Base-by-base conservation (phyloP, 192 early-diverging fungal genomes). In the Entrophospora sp. region DNA sequence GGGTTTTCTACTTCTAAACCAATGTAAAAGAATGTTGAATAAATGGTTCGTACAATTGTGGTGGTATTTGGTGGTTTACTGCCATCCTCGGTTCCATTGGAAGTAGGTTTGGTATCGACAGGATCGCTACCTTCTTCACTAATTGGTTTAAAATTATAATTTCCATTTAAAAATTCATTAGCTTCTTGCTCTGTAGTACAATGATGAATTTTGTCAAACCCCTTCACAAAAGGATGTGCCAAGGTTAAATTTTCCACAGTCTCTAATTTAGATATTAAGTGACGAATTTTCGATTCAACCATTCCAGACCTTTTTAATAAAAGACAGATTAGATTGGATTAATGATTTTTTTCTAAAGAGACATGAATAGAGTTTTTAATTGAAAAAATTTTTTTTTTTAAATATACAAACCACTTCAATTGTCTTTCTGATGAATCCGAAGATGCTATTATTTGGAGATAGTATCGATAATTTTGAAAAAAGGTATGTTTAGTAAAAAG, bases 181-280 rank as follows among this genome's bases (percentile, higher is more conserved):
- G 71, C 75, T 70, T 96, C 93, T 49, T 84, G 74, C 6, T 87
- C 85, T 42, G 80, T 79, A 27, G 62, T 69, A 74, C 86, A 90
- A 34, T 74, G 53, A 57, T 82, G 79, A 12, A 81, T 72, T 55
- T 86, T 88, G 43, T 92, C 87, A 58, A 87, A 89, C 48, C 89
- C 84, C 61, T 96, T 94, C 56, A 93, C 90, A 71, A 86, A 96
- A 37, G 96, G 96, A 64, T 94, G 92, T 1, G 91, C 92, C 48
- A 91, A 58, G 9, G 80, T 70, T 36, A 99, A 60, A 49, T 77
- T 71, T 4, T 91, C 87, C 0, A 89, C 80, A 14, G 69, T 58
- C 68, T 99, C 96, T n/a, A 99, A 73, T 63, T 86, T 89, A 60
- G 79, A 76, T 5, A 97, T 85, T 13, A 94, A 81, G 52, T 91